phyloP scores from a whole-genome alignment of 2,329 filamentous ascomycete genomes.

The Ceratocystis cubensis region DNA sequence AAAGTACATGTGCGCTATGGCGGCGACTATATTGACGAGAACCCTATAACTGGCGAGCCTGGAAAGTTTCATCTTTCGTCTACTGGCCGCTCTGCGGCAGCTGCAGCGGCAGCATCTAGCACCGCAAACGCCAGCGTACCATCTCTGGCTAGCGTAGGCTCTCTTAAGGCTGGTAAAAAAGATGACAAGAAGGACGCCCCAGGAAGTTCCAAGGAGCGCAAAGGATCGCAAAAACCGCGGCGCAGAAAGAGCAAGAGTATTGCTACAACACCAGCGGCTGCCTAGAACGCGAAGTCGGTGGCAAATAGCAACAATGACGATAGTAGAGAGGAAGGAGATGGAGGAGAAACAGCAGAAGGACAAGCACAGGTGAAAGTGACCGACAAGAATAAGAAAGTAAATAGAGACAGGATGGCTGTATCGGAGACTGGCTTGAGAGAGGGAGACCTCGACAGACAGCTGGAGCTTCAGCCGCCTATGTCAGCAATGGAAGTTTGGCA shows the following conservation, averaged over 20 bases:
- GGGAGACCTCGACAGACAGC: background rate
- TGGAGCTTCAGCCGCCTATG: background rate
- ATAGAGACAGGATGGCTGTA: background rate
- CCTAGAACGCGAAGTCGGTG: slow-evolving; percentile 8
- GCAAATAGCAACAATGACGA: background rate
- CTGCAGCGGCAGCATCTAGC: slow-evolving; percentile 6
- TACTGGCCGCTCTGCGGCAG: slow-evolving; percentile 33
- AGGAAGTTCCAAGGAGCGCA: slow-evolving; percentile 28
- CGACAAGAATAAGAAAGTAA: background rate
- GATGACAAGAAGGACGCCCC: background rate
- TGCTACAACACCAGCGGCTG: slow-evolving; percentile 13
- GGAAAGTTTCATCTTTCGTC: slow-evolving; percentile 53
- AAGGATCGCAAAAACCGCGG: slow-evolving; percentile 30
- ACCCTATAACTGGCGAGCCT: slow-evolving; percentile 52
- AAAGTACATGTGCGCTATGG: slow-evolving; percentile 46
- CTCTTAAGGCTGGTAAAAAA: background rate
- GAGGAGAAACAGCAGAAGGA: background rate
- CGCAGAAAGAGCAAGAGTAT: slow-evolving; percentile 31
- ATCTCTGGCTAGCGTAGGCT: background rate
- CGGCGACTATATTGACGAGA: slow-evolving; percentile 55
- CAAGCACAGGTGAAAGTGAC: background rate
- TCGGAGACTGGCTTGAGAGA: background rate
- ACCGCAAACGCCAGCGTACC: background rate
- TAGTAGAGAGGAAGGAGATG: background rate
- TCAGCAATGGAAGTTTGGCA: background rate